Base-by-base conservation (phyloP, 768 basidiomycete genomes). In the Boletellus ananiceps region DNA sequence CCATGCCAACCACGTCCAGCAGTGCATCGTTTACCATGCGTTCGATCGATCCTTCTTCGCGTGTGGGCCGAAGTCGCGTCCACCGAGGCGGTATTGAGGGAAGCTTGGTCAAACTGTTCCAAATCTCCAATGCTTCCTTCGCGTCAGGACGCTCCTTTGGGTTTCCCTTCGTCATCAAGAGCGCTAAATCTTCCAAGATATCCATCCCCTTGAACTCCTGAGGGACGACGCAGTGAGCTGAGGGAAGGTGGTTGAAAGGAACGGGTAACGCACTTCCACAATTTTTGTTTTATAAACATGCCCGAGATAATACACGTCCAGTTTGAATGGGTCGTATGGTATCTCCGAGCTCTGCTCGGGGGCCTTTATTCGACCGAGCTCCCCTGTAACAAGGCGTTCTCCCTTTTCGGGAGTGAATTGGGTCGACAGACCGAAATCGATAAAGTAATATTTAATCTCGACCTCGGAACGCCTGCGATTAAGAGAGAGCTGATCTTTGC, bases 401-500 rank as follows among this genome's bases (percentile, higher is more conserved):
- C 2, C 2, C 18, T 53, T 25, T 0, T 4, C 40, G 0, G 69
- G 64, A 8, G 27, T 32, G 27, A 65, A 71, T 4, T 47, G 48
- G 0, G 56, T 51, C 0, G 71, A 71, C 4, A 70, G 18, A 0
- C 69, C 70, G 33, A 74, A 71, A 49, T 71, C 71, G 25, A 70
- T 69, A 16, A 69, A 53, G 40, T 62, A 69, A 47, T 73, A 73
- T 13, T 43, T 63, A 0, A 58, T 56, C 4, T 70, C 61, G 2
- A 44, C 54, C 5, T 54, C 41, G 0, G 65, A 69, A 0, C 68
- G 66, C 0, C 57, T 65, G 32, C 34, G 64, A 6, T 0, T 48
- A 61, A 53, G 18, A 46, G 55, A 0, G 61, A 29, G 27, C 9
- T 29, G 64, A 3, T 34, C 16, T 0, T 31, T 39, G 1, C 49